Percentiles rank a stretch among this genome's conserved stretches.
These are phyloP conservation scores for Gyromitra esculenta DNA, from an alignment of 2,329 filamentous ascomycete species.

Conservation along the genomic window DNA sequence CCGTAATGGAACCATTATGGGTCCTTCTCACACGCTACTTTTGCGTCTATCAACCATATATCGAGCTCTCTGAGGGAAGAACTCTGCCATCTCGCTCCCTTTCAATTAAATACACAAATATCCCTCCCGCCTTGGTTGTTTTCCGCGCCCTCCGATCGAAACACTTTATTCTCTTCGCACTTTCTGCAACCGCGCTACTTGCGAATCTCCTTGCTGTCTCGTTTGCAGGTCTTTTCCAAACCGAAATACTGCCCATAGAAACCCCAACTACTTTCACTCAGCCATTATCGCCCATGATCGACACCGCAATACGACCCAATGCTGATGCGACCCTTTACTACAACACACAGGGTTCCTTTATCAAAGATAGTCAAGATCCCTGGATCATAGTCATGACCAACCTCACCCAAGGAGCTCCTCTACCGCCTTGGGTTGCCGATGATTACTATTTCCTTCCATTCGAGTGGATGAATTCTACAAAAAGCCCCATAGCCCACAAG, in stretches of 20 bases:
- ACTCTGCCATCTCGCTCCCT: constrained; percentile 61
- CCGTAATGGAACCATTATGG: constrained; percentile 69
- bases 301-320: background rate
- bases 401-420: constrained; percentile 60
- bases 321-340: background rate
- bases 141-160: constrained; percentile 63
- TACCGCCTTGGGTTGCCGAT: constrained; percentile 66
- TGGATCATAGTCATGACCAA: constrained; percentile 65
- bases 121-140: constrained; percentile 67
- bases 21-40: constrained; percentile 66
- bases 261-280: constrained; percentile 16
- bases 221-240: constrained; percentile 66
- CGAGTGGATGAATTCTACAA: constrained; percentile 23
- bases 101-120: constrained; percentile 65
- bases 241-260: constrained; percentile 55
- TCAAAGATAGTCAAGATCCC: constrained; percentile 59
- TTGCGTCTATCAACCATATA: constrained; percentile 68
- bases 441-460: constrained; percentile 65
- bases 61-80: constrained; percentile 63
- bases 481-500: constrained; percentile 32
- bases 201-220: constrained; percentile 67
- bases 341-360: background rate
- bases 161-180: constrained; percentile 64
- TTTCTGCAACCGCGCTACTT: constrained; percentile 65
- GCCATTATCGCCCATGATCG: background rate